Evolutionary conservation across 2,329 filamentous ascomycete species (phyloP).

Genomic region (Aspergillus pseudotamarii): DNA sequence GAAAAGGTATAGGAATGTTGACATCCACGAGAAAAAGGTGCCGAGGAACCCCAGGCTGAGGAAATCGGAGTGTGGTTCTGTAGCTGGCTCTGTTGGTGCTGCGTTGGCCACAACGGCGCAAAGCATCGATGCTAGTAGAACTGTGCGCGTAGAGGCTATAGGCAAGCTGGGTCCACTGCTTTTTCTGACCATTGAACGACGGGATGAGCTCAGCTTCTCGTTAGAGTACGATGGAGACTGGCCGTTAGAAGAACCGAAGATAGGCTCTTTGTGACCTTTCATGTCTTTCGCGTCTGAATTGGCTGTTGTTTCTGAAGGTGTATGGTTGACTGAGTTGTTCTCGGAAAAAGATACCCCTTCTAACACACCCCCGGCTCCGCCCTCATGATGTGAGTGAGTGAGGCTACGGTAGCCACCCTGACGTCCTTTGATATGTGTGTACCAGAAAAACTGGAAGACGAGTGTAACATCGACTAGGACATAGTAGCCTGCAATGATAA

Average conservation of each 20-base stretch:
- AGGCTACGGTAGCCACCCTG: conserved; percentile 40
- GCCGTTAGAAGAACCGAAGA: conserved; percentile 21
- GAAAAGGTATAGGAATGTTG: conserved; percentile 59
- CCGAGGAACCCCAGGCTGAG: conserved; percentile 49
- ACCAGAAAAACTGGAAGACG: conserved; percentile 68
- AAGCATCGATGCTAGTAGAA: conserved; percentile 49
- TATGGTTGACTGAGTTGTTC: conserved; percentile 26
- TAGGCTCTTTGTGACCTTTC: conserved; percentile 28
- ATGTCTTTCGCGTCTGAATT: conserved; percentile 33
- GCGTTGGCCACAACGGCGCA: conserved; percentile 49
- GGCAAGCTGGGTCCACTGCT: conserved; percentile 31
- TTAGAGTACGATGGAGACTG: conserved; percentile 35
- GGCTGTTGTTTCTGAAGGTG: conserved; percentile 20
- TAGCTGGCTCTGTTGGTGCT: conserved; percentile 33
- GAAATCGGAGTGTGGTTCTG: conserved; percentile 21
- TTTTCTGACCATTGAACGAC: conserved; percentile 30
- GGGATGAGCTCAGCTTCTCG: conserved; percentile 37
- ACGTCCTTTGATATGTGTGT: conserved; percentile 59
- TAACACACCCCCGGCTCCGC: conserved; percentile 33
- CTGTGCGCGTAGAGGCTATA: conserved; percentile 45
- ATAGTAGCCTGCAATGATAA: conserved; percentile 67
- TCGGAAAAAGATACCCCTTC: conserved; percentile 43
- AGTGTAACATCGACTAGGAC: conserved; percentile 66
- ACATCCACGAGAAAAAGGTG: conserved; percentile 59
- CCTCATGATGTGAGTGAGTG: conserved; percentile 30